Conservation (phyloP, 345 rosid genomes). For the Heritiera littoralis region DNA sequence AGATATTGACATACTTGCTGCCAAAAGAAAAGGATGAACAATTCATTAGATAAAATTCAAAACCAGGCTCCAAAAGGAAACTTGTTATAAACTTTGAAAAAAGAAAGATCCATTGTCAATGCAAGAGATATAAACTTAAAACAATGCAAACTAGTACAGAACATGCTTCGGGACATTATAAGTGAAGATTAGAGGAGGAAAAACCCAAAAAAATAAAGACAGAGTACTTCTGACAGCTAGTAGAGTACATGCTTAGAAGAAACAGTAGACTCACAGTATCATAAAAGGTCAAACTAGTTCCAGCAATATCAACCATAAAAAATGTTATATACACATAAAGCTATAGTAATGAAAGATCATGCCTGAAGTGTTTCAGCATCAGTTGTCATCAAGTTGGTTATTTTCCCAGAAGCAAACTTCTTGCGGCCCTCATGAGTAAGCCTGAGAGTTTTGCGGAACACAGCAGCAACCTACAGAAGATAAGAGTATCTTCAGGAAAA, state of each 20-base stretch:
- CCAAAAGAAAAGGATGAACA: constrained; percentile 24
- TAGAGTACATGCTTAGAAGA: not conserved
- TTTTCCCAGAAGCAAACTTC: constrained; percentile 86
- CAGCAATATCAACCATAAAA: constrained; percentile 10
- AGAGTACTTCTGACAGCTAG: not conserved
- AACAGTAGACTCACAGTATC: not conserved
- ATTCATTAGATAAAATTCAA: not conserved
- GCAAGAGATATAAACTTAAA: not conserved
- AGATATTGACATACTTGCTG: constrained; percentile 97
- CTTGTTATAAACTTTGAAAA: not conserved
- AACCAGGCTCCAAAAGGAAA: not conserved
- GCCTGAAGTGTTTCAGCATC: constrained; percentile 98
- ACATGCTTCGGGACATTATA: not conserved
- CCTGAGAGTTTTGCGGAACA: constrained; percentile 90
- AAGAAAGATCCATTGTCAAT: not conserved
- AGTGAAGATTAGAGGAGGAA: not conserved
- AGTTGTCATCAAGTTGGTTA: constrained; percentile 97
- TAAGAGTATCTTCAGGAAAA: constrained; percentile 4
- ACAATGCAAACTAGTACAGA: not conserved
- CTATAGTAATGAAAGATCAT: constrained; percentile 22
- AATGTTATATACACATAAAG: constrained; percentile 12
- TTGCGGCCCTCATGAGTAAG: constrained; percentile 87
- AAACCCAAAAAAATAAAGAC: not conserved
- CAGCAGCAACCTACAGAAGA: constrained; percentile 83
- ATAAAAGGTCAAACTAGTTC: constrained; percentile 9